Base-by-base conservation (phyloP, 495 filamentous ascomycete genomes). In the Lineolata rhizophorae region DNA sequence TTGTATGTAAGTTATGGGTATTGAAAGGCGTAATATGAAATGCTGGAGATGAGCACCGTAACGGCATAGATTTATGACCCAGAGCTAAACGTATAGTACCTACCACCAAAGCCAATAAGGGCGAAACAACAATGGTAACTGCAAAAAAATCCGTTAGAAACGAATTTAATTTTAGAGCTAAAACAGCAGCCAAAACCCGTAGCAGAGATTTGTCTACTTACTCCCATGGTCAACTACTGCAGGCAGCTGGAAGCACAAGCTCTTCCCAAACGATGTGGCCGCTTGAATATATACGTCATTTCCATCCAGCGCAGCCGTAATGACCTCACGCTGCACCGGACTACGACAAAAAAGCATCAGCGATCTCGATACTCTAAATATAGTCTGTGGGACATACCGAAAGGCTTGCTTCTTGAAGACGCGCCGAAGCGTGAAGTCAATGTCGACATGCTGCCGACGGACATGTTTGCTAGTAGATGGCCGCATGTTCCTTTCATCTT, bases 201-300 rank as follows among this genome's bases (percentile, higher is more conserved):
- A 27, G 19, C 17, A 14, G 24, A 29, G 14, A 16, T 33, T 11
- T 27, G 3, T 22, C 20, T 10, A 58, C 70, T 40, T 54, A 83
- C 77, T 79, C 34, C 83, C 83, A 58, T 70, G 70, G 38, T 79
- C 75, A 14, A 90, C 70, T 19, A 95, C 67, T 3, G 85, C 84
- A 2, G 85, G 85, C 2, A 95, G 60, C 43, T 95, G 85, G 42
- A 85, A 95, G 52, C 85, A 94, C 15, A 95, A 49, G 46, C 80
- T 91, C 51, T 95, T 95, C 10, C 85, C 85, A 46, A 91, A 92
- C 1, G 80, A 87, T 2, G 85, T 95, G n/a, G 83, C 84, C 20
- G 85, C 85, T 50, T 93, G 85, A 1, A 95, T 63, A 46, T 91
- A 94, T 17, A 95, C 74, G 74, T 95, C 85, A 27, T 85, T 59